Evolutionary conservation across 2,329 filamentous ascomycete species (phyloP), one percentile per base, ranked within the genome.

Genomic region (Colletotrichum sp.): DNA sequence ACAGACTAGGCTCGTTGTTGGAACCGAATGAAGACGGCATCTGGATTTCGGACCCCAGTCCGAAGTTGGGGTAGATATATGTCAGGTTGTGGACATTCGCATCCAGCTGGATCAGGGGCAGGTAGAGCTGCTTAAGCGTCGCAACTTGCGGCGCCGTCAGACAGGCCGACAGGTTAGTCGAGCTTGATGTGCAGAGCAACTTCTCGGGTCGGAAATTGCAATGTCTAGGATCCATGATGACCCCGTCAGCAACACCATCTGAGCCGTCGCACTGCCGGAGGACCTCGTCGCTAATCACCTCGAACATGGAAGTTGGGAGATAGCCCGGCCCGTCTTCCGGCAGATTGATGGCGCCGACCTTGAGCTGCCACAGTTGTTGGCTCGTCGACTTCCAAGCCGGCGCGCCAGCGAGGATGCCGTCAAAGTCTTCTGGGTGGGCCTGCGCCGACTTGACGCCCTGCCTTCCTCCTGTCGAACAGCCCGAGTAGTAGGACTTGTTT

Each of bases 401-500:
- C 2, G 82, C 81, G 8, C 89, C 89, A 13, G 90, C 87, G 4
- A 92, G 79, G 12, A 90, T 85, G 21, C 91, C 91, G 78, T 92
- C 90, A 72, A 92, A 92, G 78, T 87, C 85, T 65, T 85, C 82
- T 2, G 86, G 81, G 5, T 84, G 82, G 6, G 84, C 83, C 28
- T 82, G 82, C 1, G 87, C 86, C n/a, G 86, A 81, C 70, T 88
- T 88, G 21, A 90, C 80, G 18, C 89, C 89, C 81, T 91, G 89
- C 4, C 89, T 83, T 5, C 90, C 90, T 21, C 90, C 89, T 3
- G 88, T 90, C 2, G 88, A 89, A 79, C 89, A 91, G 34, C 89
- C 89, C 12, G 85, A 81, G 78, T 88, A 90, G 79, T 90, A 90
- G n/a, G 84, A 87, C 78, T 87, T 87, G 5, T 82, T 81, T 10